Percentiles rank a stretch among this genome's conserved stretches.
Evolutionary conservation across 2,329 filamentous ascomycete genomes (phyloP).

Genomic region (Cytospora schulzeri): DNA sequence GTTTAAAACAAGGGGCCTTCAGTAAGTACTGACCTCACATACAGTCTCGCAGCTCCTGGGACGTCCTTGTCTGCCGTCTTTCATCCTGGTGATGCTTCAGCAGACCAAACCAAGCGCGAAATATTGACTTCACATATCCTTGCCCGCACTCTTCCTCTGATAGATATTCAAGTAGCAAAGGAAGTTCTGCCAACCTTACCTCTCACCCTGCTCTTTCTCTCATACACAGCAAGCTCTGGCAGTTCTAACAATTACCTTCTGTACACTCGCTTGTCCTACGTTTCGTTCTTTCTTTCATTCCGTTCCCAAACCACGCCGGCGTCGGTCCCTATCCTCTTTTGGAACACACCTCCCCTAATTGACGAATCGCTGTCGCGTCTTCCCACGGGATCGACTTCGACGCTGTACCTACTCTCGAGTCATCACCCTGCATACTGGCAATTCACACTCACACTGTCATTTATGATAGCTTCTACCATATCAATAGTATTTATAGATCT

Average conservation of each 20-base stretch:
- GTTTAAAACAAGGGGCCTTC: background rate
- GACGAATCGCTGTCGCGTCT: background rate
- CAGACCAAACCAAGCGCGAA: background rate
- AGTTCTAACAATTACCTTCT: conserved; percentile 43
- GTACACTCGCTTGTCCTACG: conserved; percentile 28
- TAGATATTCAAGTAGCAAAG: background rate
- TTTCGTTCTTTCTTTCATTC: conserved; percentile 18
- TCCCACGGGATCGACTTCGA: background rate
- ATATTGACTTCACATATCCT: background rate
- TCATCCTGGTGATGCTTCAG: background rate
- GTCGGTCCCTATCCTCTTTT: conserved; percentile 26
- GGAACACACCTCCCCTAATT: conserved; percentile 2
- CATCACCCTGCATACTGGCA: conserved; percentile 20
- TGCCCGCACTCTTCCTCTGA: background rate
- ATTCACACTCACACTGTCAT: conserved; percentile 1
- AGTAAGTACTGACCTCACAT: conserved; percentile 3
- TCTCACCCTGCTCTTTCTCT: conserved; percentile 23
- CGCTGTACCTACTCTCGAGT: background rate
- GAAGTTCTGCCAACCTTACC: conserved; percentile 16
- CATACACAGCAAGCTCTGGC: conserved; percentile 50
- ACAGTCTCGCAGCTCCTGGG: background rate
- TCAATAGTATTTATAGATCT: conserved; percentile 25
- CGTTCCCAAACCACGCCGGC: conserved; percentile 21
- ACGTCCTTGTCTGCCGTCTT: background rate
- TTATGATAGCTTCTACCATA: conserved; percentile 14